phyloP scores from a whole-genome alignment of 495 filamentous ascomycete species.

The Tuber borchii region DNA sequence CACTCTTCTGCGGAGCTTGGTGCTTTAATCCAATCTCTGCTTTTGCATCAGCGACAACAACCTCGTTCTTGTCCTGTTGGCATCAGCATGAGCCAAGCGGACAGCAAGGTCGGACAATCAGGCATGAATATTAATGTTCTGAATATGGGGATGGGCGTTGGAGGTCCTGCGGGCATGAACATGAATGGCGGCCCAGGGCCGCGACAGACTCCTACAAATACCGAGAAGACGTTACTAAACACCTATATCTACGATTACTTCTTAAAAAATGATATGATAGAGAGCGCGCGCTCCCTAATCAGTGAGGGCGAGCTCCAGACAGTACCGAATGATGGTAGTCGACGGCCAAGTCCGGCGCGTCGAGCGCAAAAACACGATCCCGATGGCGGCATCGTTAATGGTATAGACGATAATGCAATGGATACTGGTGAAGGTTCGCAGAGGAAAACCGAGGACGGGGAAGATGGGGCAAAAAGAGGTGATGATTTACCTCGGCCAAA shows the following conservation, averaged over 20 bases:
- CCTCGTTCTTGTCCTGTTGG: slow-evolving; percentile 21
- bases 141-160: slow-evolving; percentile 37
- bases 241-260: slow-evolving; percentile 99
- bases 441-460: slow-evolving; percentile 39
- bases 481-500: slow-evolving; percentile 72
- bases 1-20: not conserved
- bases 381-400: slow-evolving; percentile 59
- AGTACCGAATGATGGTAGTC: slow-evolving; percentile 23
- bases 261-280: slow-evolving; percentile 69
- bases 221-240: slow-evolving; percentile 54
- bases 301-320: slow-evolving; percentile 31
- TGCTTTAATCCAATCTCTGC: slow-evolving; percentile 3
- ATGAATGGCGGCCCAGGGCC: slow-evolving; percentile 43
- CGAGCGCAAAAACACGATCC: slow-evolving; percentile 49
- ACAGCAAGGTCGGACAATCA: slow-evolving; percentile 50
- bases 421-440: slow-evolving; percentile 53
- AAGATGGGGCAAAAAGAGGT: slow-evolving; percentile 47
- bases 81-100: slow-evolving; percentile 64
- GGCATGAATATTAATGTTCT: slow-evolving; percentile 44
- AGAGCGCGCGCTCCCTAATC: slow-evolving; percentile 67
- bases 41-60: slow-evolving; percentile 11
- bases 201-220: slow-evolving; percentile 17
- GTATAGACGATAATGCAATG: slow-evolving; percentile 71
- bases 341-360: slow-evolving; percentile 39
- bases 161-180: slow-evolving; percentile 46